phyloP scores from a whole-genome alignment of 2,329 filamentous ascomycete genomes.

The Blastomyces gilchristii region DNA sequence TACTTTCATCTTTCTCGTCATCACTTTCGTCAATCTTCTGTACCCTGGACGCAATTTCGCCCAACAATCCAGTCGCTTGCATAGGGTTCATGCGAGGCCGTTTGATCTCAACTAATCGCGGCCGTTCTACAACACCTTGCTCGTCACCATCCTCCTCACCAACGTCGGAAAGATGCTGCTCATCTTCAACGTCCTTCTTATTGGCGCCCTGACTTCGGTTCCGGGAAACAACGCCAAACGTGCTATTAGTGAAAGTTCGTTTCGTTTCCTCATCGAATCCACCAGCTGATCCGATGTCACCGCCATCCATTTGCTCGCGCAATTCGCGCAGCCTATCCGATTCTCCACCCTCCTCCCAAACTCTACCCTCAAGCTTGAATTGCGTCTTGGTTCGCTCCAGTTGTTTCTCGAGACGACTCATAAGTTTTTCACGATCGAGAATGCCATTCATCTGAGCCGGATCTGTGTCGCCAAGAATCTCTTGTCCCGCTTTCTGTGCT shows the following conservation, averaged over 20 bases:
- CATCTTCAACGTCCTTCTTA: constrained; percentile 29
- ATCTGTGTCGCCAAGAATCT: constrained; percentile 51
- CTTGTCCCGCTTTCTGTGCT: constrained; percentile 49
- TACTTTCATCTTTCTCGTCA: constrained; percentile 32
- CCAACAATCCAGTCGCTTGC: constrained; percentile 56
- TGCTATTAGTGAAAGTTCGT: constrained; percentile 57
- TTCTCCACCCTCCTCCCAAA: constrained; percentile 77
- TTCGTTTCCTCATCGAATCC: constrained; percentile 46
- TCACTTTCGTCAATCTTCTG: constrained; percentile 63
- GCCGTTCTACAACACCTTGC: constrained; percentile 64
- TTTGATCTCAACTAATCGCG: constrained; percentile 62
- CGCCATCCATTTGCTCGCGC: constrained; percentile 84
- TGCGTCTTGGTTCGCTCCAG: constrained; percentile 95
- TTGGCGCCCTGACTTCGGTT: constrained; percentile 36
- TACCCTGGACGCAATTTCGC: constrained; percentile 66
- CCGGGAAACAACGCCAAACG: constrained; percentile 62
- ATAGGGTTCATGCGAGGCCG: constrained; percentile 55
- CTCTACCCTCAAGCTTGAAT: constrained; percentile 88
- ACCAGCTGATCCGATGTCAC: constrained; percentile 40
- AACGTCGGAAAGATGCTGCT: constrained; percentile 39
- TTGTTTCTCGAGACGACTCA: constrained; percentile 90
- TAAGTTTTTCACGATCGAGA: constrained; percentile 79
- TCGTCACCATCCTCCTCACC: constrained; percentile 42
- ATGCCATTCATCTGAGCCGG: constrained; percentile 80
- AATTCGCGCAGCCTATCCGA: constrained; percentile 86